These are phyloP conservation scores for Picochlorum sp. DNA, from an alignment of 139 green algal species.

Conservation along the genomic window DNA sequence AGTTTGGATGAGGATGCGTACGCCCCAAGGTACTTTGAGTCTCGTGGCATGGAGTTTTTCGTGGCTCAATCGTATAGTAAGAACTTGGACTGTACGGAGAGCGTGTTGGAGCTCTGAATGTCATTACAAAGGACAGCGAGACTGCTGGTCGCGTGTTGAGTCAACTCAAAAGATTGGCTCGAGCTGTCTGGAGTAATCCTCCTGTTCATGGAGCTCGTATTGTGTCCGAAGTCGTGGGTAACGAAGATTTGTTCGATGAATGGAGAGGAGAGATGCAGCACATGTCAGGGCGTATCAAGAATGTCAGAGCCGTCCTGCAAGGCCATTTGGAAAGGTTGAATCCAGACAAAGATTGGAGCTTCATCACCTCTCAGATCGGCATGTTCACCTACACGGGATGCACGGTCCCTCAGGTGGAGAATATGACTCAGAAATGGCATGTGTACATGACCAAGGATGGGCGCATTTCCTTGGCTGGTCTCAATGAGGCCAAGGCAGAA, in stretches of 20 bases:
- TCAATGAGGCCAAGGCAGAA: constrained; percentile 68
- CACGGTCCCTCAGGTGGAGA: constrained; percentile 70
- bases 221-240: constrained; percentile 73
- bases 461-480: constrained; percentile 89
- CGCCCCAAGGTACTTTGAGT: constrained; percentile 80
- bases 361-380: constrained; percentile 85
- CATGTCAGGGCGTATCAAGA: constrained; percentile 93
- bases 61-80: constrained; percentile 81
- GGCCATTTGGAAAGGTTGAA: constrained; percentile 56
- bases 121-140: constrained; percentile 57
- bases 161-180: constrained; percentile 91
- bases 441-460: constrained; percentile 98
- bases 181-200: constrained; percentile 53
- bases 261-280: constrained; percentile 93
- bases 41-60: constrained; percentile 79
- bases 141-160: constrained; percentile 60
- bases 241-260: constrained; percentile 69
- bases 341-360: constrained; percentile 80
- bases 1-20: constrained; percentile 86
- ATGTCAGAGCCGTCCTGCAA: constrained; percentile 71
- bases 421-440: constrained; percentile 91
- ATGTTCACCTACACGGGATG: constrained; percentile 97
- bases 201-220: constrained; percentile 81
- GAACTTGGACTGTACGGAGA: constrained; percentile 98
- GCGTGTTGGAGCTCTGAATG: constrained; percentile 85